Evolutionary conservation across 2,329 filamentous ascomycete species (phyloP).

Genomic region (Venturia carpophila): DNA sequence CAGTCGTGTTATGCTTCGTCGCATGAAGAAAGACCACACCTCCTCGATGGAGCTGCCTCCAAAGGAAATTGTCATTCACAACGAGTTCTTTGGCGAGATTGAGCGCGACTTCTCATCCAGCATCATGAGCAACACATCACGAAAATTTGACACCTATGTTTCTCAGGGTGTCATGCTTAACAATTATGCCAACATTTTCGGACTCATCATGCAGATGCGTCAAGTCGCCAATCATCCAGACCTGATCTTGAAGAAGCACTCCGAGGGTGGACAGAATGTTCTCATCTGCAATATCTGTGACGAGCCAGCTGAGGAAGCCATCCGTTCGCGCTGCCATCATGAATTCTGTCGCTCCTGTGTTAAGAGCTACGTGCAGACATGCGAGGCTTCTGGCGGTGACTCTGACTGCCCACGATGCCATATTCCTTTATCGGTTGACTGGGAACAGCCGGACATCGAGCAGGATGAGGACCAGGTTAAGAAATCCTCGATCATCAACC

Average conservation of each 20-base stretch:
- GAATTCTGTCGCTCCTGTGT: conserved; percentile 82
- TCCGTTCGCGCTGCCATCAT: conserved; percentile 85
- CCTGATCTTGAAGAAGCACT: conserved; percentile 80
- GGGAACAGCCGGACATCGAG: conserved; percentile 91
- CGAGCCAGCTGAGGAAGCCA: conserved; percentile 88
- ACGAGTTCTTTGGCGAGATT: conserved; percentile 93
- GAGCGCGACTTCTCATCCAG: conserved; percentile 93
- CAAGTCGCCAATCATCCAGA: conserved; percentile 97
- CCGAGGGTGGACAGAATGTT: conserved; percentile 79
- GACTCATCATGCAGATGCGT: conserved; percentile 98
- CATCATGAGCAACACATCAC: conserved; percentile 85
- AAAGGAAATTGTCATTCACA: conserved; percentile 85
- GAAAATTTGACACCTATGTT: conserved; percentile 93
- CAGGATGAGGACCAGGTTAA: conserved; percentile 81
- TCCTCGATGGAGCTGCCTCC: conserved; percentile 93
- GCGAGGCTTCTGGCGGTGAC: conserved; percentile 53
- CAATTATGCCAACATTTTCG: conserved; percentile 98
- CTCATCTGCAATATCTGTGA: conserved; percentile 93
- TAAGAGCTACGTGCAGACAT: conserved; percentile 70
- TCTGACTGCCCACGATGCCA: conserved; percentile 85
- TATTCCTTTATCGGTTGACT: conserved; percentile 79
- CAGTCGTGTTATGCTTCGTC: conserved; percentile 88
- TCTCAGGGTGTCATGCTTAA: conserved; percentile 86
- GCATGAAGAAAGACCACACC: conserved; percentile 88
- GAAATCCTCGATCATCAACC: conserved; percentile 96